Conservation (phyloP, 352 stramenopile genomes). For the Phytophthora citricola region DNA sequence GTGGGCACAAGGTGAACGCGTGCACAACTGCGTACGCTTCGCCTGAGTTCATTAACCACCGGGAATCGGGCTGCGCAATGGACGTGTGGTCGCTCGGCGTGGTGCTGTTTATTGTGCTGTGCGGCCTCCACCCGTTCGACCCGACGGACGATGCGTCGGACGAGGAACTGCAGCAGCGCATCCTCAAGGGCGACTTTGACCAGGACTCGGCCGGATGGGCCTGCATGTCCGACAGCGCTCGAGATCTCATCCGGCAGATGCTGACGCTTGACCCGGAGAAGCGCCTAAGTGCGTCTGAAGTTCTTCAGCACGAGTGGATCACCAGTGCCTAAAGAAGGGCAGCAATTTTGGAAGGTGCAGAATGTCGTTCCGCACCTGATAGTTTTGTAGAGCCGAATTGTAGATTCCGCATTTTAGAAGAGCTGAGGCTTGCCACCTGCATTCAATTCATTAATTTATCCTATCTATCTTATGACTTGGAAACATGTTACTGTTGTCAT, state of each 20-base stretch:
- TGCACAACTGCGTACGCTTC: constrained; percentile 51
- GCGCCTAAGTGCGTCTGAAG: constrained; percentile 50
- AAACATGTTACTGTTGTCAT: neutral
- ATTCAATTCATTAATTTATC: constrained; percentile 27
- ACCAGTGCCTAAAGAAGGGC: constrained; percentile 7
- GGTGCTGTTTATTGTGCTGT: constrained; percentile 64
- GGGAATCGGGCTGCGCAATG: constrained; percentile 41
- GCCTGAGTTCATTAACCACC: constrained; percentile 49
- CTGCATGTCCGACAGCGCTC: constrained; percentile 49
- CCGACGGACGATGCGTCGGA: constrained; percentile 57
- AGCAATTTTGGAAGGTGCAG: constrained; percentile 9
- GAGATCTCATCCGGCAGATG: constrained; percentile 50
- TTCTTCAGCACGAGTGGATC: constrained; percentile 67
- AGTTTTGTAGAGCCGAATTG: constrained; percentile 18
- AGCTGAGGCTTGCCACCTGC: constrained; percentile 27
- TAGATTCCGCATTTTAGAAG: constrained; percentile 31
- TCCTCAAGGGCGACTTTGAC: constrained; percentile 50
- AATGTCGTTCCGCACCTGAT: neutral
- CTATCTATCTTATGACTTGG: neutral
- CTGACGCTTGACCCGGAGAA: constrained; percentile 48
- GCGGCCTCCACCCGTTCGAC: constrained; percentile 63
- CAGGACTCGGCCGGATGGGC: constrained; percentile 40
- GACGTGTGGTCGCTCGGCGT: constrained; percentile 69
- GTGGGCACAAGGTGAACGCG: constrained; percentile 21
- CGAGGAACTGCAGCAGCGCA: constrained; percentile 44